Evolutionary conservation across 192 early-diverging fungal species (phyloP), one percentile per base, ranked within the genome.

Genomic region (Entomortierella lignicola): DNA sequence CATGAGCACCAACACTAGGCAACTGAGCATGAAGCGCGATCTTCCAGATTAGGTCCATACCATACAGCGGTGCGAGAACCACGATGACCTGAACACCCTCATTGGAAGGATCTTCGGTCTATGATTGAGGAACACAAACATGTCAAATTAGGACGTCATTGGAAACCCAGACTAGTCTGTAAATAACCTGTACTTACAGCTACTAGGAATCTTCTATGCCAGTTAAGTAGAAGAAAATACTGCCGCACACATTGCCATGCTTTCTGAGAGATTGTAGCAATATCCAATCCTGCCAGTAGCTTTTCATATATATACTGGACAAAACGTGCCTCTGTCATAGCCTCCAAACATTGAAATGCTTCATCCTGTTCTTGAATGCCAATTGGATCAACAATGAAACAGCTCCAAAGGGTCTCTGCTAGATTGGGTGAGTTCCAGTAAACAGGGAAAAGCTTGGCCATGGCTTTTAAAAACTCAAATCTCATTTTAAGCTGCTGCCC

Each of bases 11-110:
- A 8, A 85, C 84, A 32, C 44, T 43, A 23, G 82, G 72, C 20
- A 60, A 53, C 25, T 58, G 59, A 23, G 81, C 72, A 32, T 69
- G 71, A 10, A 85, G 66, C 0, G 84, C 84, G 26, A 85, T 81
- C 15, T 81, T 74, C 84, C 84, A 85, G 37, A 85, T 81, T 53
- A 83, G 60, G 31, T 85, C 77, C 63, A 81, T 81, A 56, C 79
- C 84, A 37, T 69, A 63, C 6, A 85, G 60, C 10, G 82, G 74
- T 1, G 60, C 72, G n/a, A 77, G 44, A 10, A 85, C 63, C 2
- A 70, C 27, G 20, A 83, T 63, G 18, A 53, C 47, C 23, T 70
- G 64, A 8, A 63, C 32, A 8, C 42, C 50, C 4, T 68, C 66
- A 47, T 56, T 31, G n/a, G 29, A 12, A n/a, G 58, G 52, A 12